Conservation (phyloP, 371 early-diverging fungal species). For the Mortierella sp. region DNA sequence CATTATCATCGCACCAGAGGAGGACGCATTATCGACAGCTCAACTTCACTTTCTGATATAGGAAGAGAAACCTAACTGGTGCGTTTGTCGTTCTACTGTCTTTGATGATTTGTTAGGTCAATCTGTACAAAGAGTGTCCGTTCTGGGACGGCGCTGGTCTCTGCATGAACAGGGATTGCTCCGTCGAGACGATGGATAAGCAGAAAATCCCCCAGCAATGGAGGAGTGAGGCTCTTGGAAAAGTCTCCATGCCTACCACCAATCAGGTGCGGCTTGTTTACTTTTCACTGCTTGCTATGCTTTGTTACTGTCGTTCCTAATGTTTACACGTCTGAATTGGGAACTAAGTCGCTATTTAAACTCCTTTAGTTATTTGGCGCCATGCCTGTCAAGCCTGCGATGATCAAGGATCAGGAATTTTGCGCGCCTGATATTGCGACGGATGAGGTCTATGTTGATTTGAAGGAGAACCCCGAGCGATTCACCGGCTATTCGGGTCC, state of each 20-base stretch:
- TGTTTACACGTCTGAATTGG: background rate
- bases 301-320: too few species aligned
- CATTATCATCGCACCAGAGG: background rate
- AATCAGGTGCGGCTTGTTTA: slow-evolving; percentile 18
- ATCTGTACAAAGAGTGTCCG: slow-evolving; percentile 92
- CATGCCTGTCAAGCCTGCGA: slow-evolving; percentile 9
- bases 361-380: slow-evolving; percentile 30
- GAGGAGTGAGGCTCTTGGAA: slow-evolving; percentile 30
- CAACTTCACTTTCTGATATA: background rate
- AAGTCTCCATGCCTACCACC: slow-evolving; percentile 40
- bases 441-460: slow-evolving; percentile 90
- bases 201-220: slow-evolving; percentile 61
- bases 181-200: slow-evolving; percentile 87
- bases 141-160: slow-evolving; percentile 91
- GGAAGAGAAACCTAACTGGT: background rate
- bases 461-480: slow-evolving; percentile 93
- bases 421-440: slow-evolving; percentile 34
- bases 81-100: background rate
- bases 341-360: background rate
- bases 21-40: background rate
- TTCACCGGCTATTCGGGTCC: slow-evolving; percentile 97
- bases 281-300: background rate
- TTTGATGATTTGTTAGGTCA: slow-evolving; percentile 67
- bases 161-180: slow-evolving; percentile 90
- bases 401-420: slow-evolving; percentile 58